Conservation (phyloP, 371 early-diverging fungal genomes). For the Mucor mucedo region DNA sequence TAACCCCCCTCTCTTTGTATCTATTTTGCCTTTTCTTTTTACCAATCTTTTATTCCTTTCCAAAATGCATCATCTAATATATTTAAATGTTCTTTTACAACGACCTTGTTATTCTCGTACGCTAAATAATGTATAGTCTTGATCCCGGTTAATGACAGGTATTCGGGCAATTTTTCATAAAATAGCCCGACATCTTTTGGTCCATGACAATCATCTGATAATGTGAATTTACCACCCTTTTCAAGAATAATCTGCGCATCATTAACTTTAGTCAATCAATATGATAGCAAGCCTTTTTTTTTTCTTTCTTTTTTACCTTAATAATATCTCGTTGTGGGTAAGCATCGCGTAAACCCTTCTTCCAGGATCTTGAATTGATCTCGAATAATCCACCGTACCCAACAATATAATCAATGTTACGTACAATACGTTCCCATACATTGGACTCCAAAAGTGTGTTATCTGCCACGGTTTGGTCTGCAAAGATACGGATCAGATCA, state of each 20-base stretch:
- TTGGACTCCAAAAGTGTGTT: constrained; percentile 24
- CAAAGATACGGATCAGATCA: constrained; percentile 89
- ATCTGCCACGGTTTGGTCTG: constrained; percentile 44
- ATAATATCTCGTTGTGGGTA: constrained; percentile 88
- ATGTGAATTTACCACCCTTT: constrained; percentile 75
- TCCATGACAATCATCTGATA: constrained; percentile 94
- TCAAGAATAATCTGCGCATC: constrained; percentile 61
- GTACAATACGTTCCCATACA: constrained; percentile 67
- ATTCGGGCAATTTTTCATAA: constrained; percentile 67
- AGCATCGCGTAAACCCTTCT: constrained; percentile 83
- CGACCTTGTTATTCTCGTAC: constrained; percentile 21
- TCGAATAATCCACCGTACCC: constrained; percentile 90
- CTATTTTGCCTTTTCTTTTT: constrained; percentile 2
- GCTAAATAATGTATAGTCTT: constrained; percentile 51
- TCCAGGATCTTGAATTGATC: constrained; percentile 91
- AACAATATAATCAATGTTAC: constrained; percentile 85
- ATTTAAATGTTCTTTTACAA: constrained; percentile 34
- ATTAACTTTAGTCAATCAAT: not conserved
- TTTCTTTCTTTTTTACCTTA: constrained; percentile 44
- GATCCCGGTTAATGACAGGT: constrained; percentile 58
- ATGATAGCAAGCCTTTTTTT: no score
- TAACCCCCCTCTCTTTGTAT: not conserved
- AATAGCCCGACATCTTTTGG: constrained; percentile 85
- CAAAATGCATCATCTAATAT: constrained; percentile 47
- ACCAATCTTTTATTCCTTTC: constrained; percentile 40